Conservation (phyloP, 768 basidiomycete species). For the Candolleomyces efflorescens region DNA sequence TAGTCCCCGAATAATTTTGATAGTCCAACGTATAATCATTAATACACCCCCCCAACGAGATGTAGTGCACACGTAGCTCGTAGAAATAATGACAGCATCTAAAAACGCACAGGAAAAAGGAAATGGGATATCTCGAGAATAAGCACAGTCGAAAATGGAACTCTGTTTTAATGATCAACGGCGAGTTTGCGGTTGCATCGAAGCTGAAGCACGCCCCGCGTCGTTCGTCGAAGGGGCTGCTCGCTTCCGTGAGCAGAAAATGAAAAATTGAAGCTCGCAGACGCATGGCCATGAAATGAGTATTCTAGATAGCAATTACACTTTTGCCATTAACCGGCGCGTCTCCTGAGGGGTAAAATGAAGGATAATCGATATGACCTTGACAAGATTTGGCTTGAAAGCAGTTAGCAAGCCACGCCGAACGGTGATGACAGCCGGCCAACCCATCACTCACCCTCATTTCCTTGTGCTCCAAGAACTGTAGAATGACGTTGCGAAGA, state of each 20-base stretch:
- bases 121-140: no score
- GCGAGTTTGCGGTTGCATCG: background rate
- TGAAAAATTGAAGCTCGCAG: no score
- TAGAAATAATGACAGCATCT: no score
- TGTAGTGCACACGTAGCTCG: no score
- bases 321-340: slow-evolving; percentile 82
- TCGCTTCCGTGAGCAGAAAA: no score
- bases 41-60: no score
- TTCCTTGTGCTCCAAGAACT: slow-evolving; percentile 97
- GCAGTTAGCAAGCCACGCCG: background rate
- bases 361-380: slow-evolving; percentile 87
- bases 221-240: no score
- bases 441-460: slow-evolving; percentile 74
- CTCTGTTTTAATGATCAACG: no score
- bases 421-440: background rate
- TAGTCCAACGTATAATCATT: background rate
- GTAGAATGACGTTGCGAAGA: slow-evolving; percentile 90
- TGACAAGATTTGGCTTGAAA: slow-evolving; percentile 82
- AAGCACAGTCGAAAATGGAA: no score
- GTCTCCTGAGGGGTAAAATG: slow-evolving; percentile 96
- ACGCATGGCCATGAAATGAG: background rate
- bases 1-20: no score
- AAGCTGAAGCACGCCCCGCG: slow-evolving; percentile 9
- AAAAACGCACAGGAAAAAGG: no score
- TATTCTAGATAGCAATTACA: slow-evolving; percentile 33